Conservation (phyloP, 352 stramenopile species). For the Thalassiosira allenii region DNA sequence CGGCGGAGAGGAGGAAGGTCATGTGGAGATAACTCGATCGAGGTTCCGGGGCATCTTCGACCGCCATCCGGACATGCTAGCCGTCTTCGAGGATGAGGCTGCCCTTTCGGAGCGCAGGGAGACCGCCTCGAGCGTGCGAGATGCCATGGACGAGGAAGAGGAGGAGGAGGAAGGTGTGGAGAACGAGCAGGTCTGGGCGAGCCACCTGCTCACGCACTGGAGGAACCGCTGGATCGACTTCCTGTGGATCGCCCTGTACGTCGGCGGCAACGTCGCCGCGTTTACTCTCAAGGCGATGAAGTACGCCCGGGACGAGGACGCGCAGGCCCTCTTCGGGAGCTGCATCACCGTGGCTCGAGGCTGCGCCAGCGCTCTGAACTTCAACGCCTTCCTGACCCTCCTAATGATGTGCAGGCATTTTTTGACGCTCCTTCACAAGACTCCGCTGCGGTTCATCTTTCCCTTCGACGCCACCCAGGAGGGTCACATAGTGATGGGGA, state of each 20-base stretch:
- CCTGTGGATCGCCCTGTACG: conserved; percentile 30
- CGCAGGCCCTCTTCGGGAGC: conserved; percentile 30
- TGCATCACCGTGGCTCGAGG: conserved; percentile 55
- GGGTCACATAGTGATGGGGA: conserved; percentile 42
- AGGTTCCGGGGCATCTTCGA: conserved; percentile 32
- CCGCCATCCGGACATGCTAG: conserved; percentile 34
- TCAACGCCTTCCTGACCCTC: conserved; percentile 38
- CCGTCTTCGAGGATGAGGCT: conserved; percentile 24
- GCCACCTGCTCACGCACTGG: neutral
- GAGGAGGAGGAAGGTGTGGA: conserved; percentile 5
- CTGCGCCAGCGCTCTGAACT: conserved; percentile 30
- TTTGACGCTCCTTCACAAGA: conserved; percentile 12
- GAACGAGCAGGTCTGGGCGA: conserved; percentile 16
- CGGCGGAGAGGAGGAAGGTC: neutral
- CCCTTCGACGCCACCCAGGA: conserved; percentile 27
- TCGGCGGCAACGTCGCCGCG: conserved; percentile 16
- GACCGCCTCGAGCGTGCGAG: neutral
- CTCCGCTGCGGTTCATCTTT: conserved; percentile 27
- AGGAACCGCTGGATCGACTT: conserved; percentile 4
- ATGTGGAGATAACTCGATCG: conserved; percentile 1
- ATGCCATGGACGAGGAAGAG: neutral
- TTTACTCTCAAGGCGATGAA: conserved; percentile 21
- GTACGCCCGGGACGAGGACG: conserved; percentile 24
- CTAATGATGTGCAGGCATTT: conserved; percentile 16
- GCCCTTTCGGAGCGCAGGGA: neutral